These are phyloP conservation scores for Tolypocladium paradoxum DNA, from an alignment of 2,329 filamentous ascomycete genomes.

Conservation along the genomic window DNA sequence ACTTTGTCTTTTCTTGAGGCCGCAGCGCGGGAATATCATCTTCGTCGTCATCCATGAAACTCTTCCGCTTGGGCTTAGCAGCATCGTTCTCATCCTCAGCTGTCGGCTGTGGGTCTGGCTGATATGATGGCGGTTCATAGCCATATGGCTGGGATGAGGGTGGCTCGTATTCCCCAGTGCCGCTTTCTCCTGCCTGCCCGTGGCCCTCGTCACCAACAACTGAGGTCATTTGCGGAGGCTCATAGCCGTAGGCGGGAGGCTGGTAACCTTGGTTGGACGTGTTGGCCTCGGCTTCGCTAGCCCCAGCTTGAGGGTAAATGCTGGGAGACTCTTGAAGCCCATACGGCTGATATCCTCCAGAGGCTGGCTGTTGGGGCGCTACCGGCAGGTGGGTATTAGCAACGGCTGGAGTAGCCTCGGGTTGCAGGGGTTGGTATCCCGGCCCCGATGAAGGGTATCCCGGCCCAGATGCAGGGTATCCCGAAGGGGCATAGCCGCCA, in stretches of 20 bases:
- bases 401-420: not conserved
- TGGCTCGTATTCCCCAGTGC: slow-evolving; percentile 44
- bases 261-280: slow-evolving; percentile 27
- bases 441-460: slow-evolving; percentile 4
- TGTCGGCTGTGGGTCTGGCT: slow-evolving; percentile 35
- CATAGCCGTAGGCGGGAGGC: slow-evolving; percentile 39
- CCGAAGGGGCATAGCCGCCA: slow-evolving; percentile 10
- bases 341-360: slow-evolving; percentile 17
- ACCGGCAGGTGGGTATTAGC: not conserved
- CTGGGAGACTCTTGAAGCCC: slow-evolving; percentile 14
- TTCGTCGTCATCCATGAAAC: slow-evolving; percentile 73
- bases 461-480: slow-evolving; percentile 4
- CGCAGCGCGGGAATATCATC: slow-evolving; percentile 50
- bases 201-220: slow-evolving; percentile 7
- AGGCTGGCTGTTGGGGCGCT: slow-evolving; percentile 2
- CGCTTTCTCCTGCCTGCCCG: slow-evolving; percentile 14
- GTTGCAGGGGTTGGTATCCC: slow-evolving; percentile 15
- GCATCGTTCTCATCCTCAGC: slow-evolving; percentile 32
- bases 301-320: slow-evolving; percentile 6
- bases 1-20: slow-evolving; percentile 47
- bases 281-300: slow-evolving; percentile 7
- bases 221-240: slow-evolving; percentile 29
- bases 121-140: slow-evolving; percentile 47
- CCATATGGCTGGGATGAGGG: slow-evolving; percentile 50
- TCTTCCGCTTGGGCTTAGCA: slow-evolving; percentile 60